phyloP scores from a whole-genome alignment of 1,284 basidiomycete genomes.

The Melampsora abietis-canadensis region DNA sequence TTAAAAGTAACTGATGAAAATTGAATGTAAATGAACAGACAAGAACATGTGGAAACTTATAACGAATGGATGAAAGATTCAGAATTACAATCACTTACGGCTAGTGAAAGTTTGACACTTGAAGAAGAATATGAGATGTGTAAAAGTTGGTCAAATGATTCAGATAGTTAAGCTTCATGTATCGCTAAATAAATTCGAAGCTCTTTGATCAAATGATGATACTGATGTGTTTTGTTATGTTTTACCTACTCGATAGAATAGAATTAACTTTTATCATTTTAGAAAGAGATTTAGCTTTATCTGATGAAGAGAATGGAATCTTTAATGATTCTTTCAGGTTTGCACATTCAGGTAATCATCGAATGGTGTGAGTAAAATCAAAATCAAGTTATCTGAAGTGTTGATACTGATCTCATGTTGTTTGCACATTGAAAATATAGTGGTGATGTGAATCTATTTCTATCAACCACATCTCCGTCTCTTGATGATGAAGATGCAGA shows the following conservation, averaged over 20 bases:
- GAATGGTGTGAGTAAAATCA: slow-evolving; percentile 39
- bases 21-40: slow-evolving; percentile 50
- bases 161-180: slow-evolving; percentile 71
- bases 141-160: slow-evolving; percentile 76
- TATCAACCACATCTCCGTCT: slow-evolving; percentile 56
- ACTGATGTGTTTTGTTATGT: slow-evolving; percentile 8
- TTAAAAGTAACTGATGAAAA: slow-evolving; percentile 46
- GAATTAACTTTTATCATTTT: slow-evolving; percentile 89
- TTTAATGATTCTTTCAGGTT: slow-evolving; percentile 14
- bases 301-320: slow-evolving; percentile 25
- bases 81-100: slow-evolving; percentile 72
- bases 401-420: no score
- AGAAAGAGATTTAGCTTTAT: slow-evolving; percentile 53
- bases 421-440: background rate
- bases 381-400: no score
- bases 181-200: no score
- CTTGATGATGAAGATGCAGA: slow-evolving; percentile 53
- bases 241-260: slow-evolving; percentile 49
- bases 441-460: slow-evolving; percentile 88
- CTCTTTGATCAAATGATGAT: background rate
- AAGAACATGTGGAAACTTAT: slow-evolving; percentile 67
- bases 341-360: slow-evolving; percentile 48
- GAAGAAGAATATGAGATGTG: slow-evolving; percentile 92
- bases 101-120: slow-evolving; percentile 76
- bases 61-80: slow-evolving; percentile 85